Conservation (phyloP, 805 yeast genomes). For the Candida maesae region DNA sequence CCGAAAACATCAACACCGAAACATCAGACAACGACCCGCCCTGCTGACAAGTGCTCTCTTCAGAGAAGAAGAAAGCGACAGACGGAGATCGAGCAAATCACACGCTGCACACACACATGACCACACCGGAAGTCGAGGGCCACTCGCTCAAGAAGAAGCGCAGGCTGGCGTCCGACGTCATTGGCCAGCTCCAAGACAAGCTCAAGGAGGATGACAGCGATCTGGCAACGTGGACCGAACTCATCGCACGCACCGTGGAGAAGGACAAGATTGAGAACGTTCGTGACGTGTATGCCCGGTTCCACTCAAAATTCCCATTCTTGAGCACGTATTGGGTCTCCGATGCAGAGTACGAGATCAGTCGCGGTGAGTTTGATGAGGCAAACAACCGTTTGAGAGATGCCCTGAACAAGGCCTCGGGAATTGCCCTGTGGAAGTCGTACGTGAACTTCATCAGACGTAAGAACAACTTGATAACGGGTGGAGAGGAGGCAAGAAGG, state of each 20-base stretch:
- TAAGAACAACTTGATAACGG: slow-evolving; percentile 62
- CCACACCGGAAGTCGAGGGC: background rate
- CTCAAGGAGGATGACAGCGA: slow-evolving; percentile 50
- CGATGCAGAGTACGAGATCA: slow-evolving; percentile 62
- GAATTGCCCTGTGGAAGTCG: slow-evolving; percentile 69
- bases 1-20: background rate
- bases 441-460: slow-evolving; percentile 77
- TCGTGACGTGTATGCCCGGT: slow-evolving; percentile 52
- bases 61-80: too few species aligned
- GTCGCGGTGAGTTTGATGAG: slow-evolving; percentile 57
- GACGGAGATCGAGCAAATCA: too few species aligned
- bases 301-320: slow-evolving; percentile 61
- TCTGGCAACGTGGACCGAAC: slow-evolving; percentile 51
- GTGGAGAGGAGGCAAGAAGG: slow-evolving; percentile 76
- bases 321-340: slow-evolving; percentile 72
- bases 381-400: slow-evolving; percentile 66
- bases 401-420: slow-evolving; percentile 57
- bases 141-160: slow-evolving; percentile 9
- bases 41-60: too few species aligned
- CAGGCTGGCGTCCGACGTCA: slow-evolving; percentile 39
- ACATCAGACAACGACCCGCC: too few species aligned
- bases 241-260: slow-evolving; percentile 44
- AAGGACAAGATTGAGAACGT: slow-evolving; percentile 61
- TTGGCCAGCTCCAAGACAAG: slow-evolving; percentile 56
- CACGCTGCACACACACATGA: too few species aligned